Percentiles rank a stretch among this genome's conserved stretches.
Conservation (phyloP, 2,329 filamentous ascomycete genomes). For the Bipolaris cookei region DNA sequence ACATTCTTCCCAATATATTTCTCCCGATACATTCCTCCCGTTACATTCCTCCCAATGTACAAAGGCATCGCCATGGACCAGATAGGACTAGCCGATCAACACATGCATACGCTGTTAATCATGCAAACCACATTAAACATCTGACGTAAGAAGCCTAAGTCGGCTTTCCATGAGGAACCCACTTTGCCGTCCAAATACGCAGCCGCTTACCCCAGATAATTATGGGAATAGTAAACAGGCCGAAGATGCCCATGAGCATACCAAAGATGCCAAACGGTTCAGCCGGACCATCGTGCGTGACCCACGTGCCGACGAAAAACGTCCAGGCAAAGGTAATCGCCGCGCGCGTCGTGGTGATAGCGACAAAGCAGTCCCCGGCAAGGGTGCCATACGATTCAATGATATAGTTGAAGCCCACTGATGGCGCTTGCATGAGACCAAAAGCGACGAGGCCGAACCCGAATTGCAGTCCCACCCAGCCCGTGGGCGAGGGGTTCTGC, state of each 20-base stretch:
- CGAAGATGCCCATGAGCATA: slow-evolving; percentile 59
- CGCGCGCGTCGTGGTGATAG: slow-evolving; percentile 58
- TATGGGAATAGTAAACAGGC: slow-evolving; percentile 47
- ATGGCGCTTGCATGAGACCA: slow-evolving; percentile 52
- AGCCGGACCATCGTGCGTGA: slow-evolving; percentile 52
- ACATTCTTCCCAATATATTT: too few species aligned
- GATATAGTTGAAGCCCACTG: slow-evolving; percentile 55
- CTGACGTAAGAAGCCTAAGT: slow-evolving; percentile 11
- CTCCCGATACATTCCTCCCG: too few species aligned
- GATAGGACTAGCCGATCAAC: too few species aligned
- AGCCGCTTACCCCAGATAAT: slow-evolving; percentile 51
- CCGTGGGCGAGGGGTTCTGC: slow-evolving; percentile 43
- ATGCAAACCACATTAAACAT: too few species aligned
- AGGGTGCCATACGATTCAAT: slow-evolving; percentile 59
- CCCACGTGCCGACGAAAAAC: slow-evolving; percentile 61
- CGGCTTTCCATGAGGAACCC: slow-evolving; percentile 31
- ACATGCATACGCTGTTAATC: too few species aligned
- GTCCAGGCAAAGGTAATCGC: slow-evolving; percentile 62
- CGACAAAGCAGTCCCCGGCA: slow-evolving; percentile 61
- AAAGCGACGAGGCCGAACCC: slow-evolving; percentile 51
- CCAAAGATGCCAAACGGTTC: slow-evolving; percentile 62
- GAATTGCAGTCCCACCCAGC: slow-evolving; percentile 51
- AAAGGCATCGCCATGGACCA: too few species aligned
- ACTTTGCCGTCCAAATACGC: slow-evolving; percentile 50
- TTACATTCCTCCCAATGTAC: too few species aligned